A percentile compares a stretch with the other conserved stretches of the same genome.
These are phyloP conservation scores for Nitzschia sp. DNA, from an alignment of 108 stramenopile species.

Conservation along the genomic window DNA sequence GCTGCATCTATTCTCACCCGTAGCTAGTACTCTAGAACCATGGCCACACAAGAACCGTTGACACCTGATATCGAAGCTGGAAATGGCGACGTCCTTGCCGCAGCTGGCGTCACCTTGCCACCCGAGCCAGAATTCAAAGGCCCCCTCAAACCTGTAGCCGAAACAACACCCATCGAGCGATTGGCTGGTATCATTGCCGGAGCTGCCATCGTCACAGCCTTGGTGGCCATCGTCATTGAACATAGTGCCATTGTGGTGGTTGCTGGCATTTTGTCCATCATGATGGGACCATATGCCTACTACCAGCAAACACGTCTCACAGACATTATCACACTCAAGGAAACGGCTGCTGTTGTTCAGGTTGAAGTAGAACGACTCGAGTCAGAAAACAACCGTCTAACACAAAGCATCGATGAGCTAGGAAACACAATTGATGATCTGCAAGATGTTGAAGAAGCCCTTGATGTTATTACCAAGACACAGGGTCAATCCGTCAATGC, in stretches of 20 bases:
- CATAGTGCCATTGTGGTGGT: conserved; percentile 43
- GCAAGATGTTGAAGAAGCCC: conserved; percentile 64
- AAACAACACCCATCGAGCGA: conserved; percentile 60
- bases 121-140: conserved; percentile 35
- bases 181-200: conserved; percentile 46
- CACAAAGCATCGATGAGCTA: conserved; percentile 57
- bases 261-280: conserved; percentile 54
- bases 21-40: not conserved
- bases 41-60: conserved; percentile 15
- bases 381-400: conserved; percentile 52
- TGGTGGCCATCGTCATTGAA: conserved; percentile 63
- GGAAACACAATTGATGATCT: conserved; percentile 54
- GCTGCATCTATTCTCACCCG: too few species aligned
- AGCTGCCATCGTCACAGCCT: conserved; percentile 43
- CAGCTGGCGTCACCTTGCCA: conserved; percentile 22
- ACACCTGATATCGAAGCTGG: conserved; percentile 12
- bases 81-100: conserved; percentile 8
- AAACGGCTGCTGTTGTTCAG: conserved; percentile 54
- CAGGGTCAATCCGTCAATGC: conserved; percentile 61
- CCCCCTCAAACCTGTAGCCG: conserved; percentile 48
- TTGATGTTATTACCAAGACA: conserved; percentile 63
- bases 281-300: conserved; percentile 67
- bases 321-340: conserved; percentile 62
- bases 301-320: conserved; percentile 77
- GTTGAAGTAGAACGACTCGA: conserved; percentile 58